phyloP scores from a whole-genome alignment of 257 asterid species.

The Nemophila menziesii region DNA sequence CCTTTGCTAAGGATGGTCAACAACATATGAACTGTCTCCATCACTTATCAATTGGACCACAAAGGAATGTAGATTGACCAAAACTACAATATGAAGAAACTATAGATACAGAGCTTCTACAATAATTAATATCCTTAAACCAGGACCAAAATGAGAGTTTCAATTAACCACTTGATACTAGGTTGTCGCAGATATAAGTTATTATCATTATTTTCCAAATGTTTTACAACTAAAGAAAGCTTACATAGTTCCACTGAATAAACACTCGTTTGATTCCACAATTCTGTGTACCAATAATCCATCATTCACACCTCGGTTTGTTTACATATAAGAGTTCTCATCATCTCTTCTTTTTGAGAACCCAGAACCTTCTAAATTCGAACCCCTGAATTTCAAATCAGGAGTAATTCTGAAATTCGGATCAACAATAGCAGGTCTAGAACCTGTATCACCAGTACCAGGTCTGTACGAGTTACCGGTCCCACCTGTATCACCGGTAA shows the following conservation, averaged over 20 bases:
- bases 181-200: conserved; percentile 3
- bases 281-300: conserved; percentile 6
- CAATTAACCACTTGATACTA: no score
- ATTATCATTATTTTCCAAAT: conserved; percentile 22
- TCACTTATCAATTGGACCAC: no score
- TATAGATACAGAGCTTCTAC: neutral
- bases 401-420: conserved; percentile 42
- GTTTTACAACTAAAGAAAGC: conserved; percentile 19
- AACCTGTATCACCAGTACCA: conserved; percentile 28
- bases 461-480: conserved; percentile 37
- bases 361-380: conserved; percentile 42
- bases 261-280: conserved; percentile 1
- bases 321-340: conserved; percentile 42
- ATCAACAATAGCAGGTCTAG: conserved; percentile 48
- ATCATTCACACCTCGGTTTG: conserved; percentile 51
- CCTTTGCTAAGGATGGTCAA: no score
- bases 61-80: no score
- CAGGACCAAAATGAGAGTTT: no score
- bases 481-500: conserved; percentile 40
- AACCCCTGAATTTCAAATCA: conserved; percentile 61
- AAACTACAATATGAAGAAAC: no score
- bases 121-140: no score
- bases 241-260: conserved; percentile 4
- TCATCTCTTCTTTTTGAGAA: conserved; percentile 59
- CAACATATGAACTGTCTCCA: no score